Evolutionary conservation across 1,284 basidiomycete genomes (phyloP), one percentile per base, ranked within the genome.

Genomic region (Meripilus lineatus): DNA sequence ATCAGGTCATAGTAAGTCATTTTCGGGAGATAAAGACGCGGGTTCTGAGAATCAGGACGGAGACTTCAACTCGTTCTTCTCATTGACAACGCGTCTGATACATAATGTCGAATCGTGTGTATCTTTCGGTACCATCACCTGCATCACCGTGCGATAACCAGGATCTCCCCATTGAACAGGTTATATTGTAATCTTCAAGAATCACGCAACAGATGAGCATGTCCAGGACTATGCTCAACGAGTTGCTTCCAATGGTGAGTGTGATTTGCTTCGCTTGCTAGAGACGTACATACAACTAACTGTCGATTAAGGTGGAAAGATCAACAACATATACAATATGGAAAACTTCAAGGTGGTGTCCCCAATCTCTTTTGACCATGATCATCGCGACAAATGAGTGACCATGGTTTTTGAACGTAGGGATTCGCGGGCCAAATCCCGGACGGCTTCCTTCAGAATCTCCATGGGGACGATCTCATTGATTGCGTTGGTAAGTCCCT

Each of bases 121-220:
- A n/a, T n/a, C n/a, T n/a, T n/a, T n/a, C n/a, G n/a, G n/a, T n/a
- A n/a, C n/a, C n/a, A n/a, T n/a, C n/a, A n/a, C n/a, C n/a, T n/a
- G n/a, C n/a, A n/a, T n/a, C n/a, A n/a, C n/a, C n/a, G n/a, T n/a
- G n/a, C n/a, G n/a, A n/a, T n/a, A n/a, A n/a, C n/a, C n/a, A n/a
- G n/a, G n/a, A n/a, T n/a, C n/a, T n/a, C n/a, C n/a, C n/a, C n/a
- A n/a, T n/a, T n/a, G n/a, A n/a, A n/a, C n/a, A 77, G 75, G 62
- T 50, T 79, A 70, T 57, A 79, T 81, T 47, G 71, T 81, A 33
- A 69, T 77, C 15, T 81, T 81, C 66, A 79, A 80, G 56, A 60
- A 72, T 7, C 44, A 46, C 34, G 73, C 67, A 40, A 58, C 69
- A n/a, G 36, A 62, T 26, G 68, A 68, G 2, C 58, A 71, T 40